Evolutionary conservation across 176 grass and related monocot genomes (phyloP), one percentile per base, ranked within the genome.

Genomic region (Melocanna baccifera): DNA sequence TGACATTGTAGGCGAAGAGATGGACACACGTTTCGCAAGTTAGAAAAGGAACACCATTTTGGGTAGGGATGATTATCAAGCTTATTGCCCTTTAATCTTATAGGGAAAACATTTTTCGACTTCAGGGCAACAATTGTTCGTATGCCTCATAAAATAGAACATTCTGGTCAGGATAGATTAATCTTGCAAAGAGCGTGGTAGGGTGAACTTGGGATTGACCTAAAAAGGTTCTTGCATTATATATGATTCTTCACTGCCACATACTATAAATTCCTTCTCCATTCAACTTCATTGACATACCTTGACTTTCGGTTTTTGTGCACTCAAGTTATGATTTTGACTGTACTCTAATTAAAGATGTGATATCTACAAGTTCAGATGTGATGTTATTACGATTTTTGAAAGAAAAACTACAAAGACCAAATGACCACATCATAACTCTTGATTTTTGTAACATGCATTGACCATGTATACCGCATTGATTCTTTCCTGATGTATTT

Each of bases 401-500:
- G 62, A 72, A 70, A 57, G 47, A 71, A 28, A 12, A 28, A 48
- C 69, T 64, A 19, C 46, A 30, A 19, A 63, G 36, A 52, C 47
- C 16, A 18, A 79, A 51, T n/a, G 14, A 48, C 15, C 29, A 23
- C 42, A 67, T 67, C 16, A 28, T 67, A 66, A 18, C 51, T 76
- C 59, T 75, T 50, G 19, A 7, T 67, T 2, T 29, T 51, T 61
- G 28, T 19, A 19, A 46, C 6, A 48, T 59, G 64, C 50, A 41
- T 72, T 76, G 72, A 67, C 23, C 20, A 72, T 69, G 13, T 66
- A 14, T 75, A 53, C 30, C 6, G 2, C 23, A 74, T 62, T 36
- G 63, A 40, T 78, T 58, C 28, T 86, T 46, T 89, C 46, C 79
- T 72, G 84, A 94, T 77, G 71, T 57, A 57, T 57, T 23, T 23